Conservation (phyloP, 2,329 filamentous ascomycete genomes). For the Aspergillus costaricaensis region DNA sequence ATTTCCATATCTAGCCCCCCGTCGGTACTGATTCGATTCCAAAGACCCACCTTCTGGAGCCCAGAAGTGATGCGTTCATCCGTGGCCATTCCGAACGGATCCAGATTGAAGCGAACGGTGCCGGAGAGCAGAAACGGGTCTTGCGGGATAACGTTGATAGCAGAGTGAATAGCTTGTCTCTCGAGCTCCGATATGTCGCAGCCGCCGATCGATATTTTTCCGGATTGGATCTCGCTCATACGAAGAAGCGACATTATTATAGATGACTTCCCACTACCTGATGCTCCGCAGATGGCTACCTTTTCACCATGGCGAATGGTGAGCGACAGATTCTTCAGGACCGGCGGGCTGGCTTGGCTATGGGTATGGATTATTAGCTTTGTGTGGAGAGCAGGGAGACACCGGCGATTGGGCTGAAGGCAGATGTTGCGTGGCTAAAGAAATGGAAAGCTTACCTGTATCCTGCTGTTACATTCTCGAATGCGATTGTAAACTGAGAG, state of each 20-base stretch:
- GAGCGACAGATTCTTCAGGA: conserved; percentile 29
- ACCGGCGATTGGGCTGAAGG: no score
- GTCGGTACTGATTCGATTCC: conserved; percentile 22
- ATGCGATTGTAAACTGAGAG: conserved; percentile 13
- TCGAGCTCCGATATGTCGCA: conserved; percentile 18
- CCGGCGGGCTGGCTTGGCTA: background rate
- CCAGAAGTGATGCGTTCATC: background rate
- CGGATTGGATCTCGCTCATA: conserved; percentile 30
- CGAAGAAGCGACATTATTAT: conserved; percentile 26
- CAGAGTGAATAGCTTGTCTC: conserved; percentile 17
- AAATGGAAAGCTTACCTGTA: background rate
- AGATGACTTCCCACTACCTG: conserved; percentile 23
- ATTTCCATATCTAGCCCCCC: conserved; percentile 35
- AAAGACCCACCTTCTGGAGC: conserved; percentile 27
- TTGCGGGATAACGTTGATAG: conserved; percentile 29
- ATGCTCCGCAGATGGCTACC: conserved; percentile 33
- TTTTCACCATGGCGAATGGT: conserved; percentile 32
- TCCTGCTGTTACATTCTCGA: conserved; percentile 17
- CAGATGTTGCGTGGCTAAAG: no score
- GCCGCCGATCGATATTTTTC: conserved; percentile 25
- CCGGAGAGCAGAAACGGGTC: conserved; percentile 26
- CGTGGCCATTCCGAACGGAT: conserved; percentile 26
- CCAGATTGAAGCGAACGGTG: conserved; percentile 30
- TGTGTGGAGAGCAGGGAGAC: no score
- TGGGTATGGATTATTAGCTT: background rate